Percentiles rank a stretch among this genome's conserved stretches.
phyloP scores from a whole-genome alignment of 73 alveolate genomes.

The Stentor coeruleus region DNA sequence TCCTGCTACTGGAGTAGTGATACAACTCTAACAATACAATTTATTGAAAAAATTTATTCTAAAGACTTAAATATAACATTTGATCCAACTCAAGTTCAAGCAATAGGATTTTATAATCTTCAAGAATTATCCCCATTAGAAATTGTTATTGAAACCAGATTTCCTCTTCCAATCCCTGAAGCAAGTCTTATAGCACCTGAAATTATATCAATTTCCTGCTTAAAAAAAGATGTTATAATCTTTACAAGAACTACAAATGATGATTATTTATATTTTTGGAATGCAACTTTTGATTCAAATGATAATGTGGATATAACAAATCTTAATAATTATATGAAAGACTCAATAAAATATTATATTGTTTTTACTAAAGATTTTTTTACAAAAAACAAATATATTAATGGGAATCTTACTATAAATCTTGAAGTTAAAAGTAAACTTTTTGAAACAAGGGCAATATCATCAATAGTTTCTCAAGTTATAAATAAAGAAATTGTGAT shows the following conservation, averaged over 20 bases:
- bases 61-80: no score
- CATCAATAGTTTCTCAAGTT: background rate
- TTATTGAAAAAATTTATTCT: background rate
- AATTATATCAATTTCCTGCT: background rate
- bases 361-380: background rate
- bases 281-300: background rate
- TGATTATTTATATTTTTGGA: background rate
- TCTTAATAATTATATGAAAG: no score
- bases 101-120: background rate
- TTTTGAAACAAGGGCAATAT: background rate
- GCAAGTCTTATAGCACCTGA: background rate
- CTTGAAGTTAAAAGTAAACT: background rate
- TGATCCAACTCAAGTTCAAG: background rate
- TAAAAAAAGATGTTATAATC: no score
- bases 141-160: background rate
- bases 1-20: background rate
- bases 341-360: no score
- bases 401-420: background rate
- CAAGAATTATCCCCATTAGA: background rate
- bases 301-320: no score
- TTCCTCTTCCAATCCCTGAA: background rate
- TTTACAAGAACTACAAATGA: background rate
- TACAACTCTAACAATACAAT: background rate
- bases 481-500: background rate
- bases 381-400: no score